Evolutionary conservation across 768 basidiomycete genomes (phyloP), one percentile per base, ranked within the genome.

Genomic region (Phlegmacium glaucopus): DNA sequence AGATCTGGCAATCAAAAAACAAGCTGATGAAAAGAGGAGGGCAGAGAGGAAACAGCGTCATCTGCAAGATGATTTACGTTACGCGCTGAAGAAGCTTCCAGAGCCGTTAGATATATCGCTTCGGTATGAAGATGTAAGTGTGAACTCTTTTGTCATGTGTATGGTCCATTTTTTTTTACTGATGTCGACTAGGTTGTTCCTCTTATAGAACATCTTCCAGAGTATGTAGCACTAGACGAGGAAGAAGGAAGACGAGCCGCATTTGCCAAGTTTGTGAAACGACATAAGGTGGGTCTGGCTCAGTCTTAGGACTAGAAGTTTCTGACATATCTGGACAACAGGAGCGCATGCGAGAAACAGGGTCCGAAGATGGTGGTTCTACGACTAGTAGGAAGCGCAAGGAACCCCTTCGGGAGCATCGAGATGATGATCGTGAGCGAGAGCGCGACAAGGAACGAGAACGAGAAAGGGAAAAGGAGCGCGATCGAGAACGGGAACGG

Each of bases 31-130:
- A 64, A 90, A 82, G 63, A 76, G 85, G n/a, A 80, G 92, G 29
- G 70, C 83, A 1, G 96, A 98, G 66, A 78, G 93, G 48, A 84
- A 78, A 58, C 82, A 86, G 48, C 79, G 94, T 22, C 89, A 95
- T 64, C 68, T 92, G 52, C 91, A 96, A 59, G 96, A 99, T 65
- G 96, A 98, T 60, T 74, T 99, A 30, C 85, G 96, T 6, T 96
- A 98, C 68, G 96, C 94, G 0, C 74, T 97, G 54, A 93, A 90
- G 70, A 95, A 95, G 63, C 72, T 95, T 6, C 64, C 88, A 0
- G 90, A 94, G 41, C 79, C 90, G 1, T 66, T 97, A 32, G 91
- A 95, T 53, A 63, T 94, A 41, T 80, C 68, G 25, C 61, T 84
- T 47, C 62, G 85, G 1, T 98, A 87, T 59, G 94, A 97, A 55